These are phyloP conservation scores for Penicillium sp. DNA, from an alignment of 2,329 filamentous ascomycete species.

Conservation along the genomic window DNA sequence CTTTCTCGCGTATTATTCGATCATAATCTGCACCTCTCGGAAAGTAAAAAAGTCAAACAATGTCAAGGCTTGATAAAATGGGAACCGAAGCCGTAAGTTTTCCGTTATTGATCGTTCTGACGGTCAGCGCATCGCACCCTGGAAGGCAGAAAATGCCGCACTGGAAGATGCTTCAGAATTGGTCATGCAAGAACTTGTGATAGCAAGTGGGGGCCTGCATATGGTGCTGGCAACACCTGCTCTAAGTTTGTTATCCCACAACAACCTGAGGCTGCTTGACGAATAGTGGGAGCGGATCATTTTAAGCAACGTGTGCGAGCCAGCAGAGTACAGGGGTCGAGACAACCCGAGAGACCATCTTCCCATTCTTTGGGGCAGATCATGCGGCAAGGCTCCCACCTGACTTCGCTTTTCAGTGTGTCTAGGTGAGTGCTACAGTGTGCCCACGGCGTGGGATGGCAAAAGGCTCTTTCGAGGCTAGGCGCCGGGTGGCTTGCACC, in stretches of 20 bases:
- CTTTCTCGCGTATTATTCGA: background rate
- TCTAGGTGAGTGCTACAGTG: constrained; percentile 6
- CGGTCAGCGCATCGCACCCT: background rate
- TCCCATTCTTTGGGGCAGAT: background rate
- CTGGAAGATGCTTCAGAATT: background rate
- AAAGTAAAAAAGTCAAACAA: constrained; percentile 2
- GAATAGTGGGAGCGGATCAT: background rate
- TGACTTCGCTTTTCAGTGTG: constrained; percentile 10
- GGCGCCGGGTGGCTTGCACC: background rate
- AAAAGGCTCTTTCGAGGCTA: background rate
- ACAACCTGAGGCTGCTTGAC: background rate
- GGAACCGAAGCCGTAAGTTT: constrained; percentile 2
- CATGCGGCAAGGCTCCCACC: background rate
- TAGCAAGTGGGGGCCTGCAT: constrained; percentile 3
- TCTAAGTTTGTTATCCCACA: background rate
- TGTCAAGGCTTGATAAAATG: constrained; percentile 8
- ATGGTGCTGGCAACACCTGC: background rate
- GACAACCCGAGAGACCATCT: background rate
- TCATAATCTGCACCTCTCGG: background rate
- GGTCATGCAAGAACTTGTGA: background rate
- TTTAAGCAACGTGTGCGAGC: background rate
- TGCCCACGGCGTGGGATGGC: constrained; percentile 16
- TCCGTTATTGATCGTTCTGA: background rate
- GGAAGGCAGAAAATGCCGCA: background rate
- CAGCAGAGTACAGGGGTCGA: background rate